Evolutionary conservation across 1,284 basidiomycete genomes (phyloP).

Genomic region (Trametes versicolor): DNA sequence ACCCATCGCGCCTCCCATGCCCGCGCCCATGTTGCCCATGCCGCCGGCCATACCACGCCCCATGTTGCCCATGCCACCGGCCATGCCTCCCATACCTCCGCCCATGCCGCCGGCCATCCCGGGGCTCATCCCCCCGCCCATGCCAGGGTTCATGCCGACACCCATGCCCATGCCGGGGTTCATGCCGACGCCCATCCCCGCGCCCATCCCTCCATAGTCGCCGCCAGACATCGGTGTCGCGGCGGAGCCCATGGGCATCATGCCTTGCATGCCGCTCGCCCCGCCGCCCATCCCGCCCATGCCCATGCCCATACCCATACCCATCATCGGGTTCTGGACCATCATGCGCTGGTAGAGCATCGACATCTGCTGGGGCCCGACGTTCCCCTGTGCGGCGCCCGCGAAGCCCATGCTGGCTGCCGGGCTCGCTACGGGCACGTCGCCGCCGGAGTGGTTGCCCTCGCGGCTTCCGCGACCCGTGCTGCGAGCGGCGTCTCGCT

Average conservation of each 20-base stretch:
- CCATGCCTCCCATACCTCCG: conserved; percentile 48
- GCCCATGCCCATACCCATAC: conserved; percentile 36
- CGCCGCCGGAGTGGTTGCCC: conserved; percentile 27
- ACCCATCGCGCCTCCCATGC: conserved; percentile 38
- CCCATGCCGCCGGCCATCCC: conserved; percentile 34
- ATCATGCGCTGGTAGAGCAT: conserved; percentile 68
- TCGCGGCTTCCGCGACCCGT: conserved; percentile 32
- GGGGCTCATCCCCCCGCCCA: conserved; percentile 46
- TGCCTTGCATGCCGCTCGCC: conserved; percentile 28
- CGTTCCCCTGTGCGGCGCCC: conserved; percentile 41
- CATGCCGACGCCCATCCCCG: conserved; percentile 46
- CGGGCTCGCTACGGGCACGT: conserved; percentile 29
- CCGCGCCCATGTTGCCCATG: conserved; percentile 40
- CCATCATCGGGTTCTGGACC: conserved; percentile 54
- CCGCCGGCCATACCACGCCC: conserved; percentile 47
- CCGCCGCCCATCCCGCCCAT: conserved; percentile 25
- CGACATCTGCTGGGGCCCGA: conserved; percentile 59
- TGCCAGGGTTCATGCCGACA: conserved; percentile 44
- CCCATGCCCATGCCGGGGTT: conserved; percentile 45
- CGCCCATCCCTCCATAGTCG: conserved; percentile 42
- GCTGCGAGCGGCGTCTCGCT: conserved; percentile 62
- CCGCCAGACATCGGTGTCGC: conserved; percentile 30
- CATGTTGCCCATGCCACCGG: conserved; percentile 47
- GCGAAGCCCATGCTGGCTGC: conserved; percentile 36
- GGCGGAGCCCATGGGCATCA: conserved; percentile 32